Base-by-base conservation (phyloP, 2,329 filamentous ascomycete species). In the Colletotrichum musicola region DNA sequence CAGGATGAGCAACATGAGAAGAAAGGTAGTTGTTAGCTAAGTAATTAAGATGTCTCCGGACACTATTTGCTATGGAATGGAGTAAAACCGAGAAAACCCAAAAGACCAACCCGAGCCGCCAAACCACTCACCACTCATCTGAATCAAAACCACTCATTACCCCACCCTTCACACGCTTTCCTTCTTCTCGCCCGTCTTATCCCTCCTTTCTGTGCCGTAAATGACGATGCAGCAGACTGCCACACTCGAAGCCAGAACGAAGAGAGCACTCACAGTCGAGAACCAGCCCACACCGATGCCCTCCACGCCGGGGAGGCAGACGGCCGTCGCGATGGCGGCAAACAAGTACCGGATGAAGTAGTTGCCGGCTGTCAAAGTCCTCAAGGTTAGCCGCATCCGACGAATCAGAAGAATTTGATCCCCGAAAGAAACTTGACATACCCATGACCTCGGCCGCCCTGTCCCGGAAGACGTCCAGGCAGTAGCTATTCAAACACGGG, bases 281-380 rank as follows among this genome's bases (percentile, higher is more conserved):
- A 95, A 95, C 92, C 92, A 95, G 0, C 93, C 93, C 0, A 95
- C 90, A 3, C 93, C 93, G 61, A 96, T 91, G 42, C 79, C 81
- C 66, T 94, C 82, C 13, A 94, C 86, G 1, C 90, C 91, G 0
- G 93, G 93, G 64, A 96, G 82, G 63, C 92, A 92, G 1, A 89
- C 87, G 0, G 91, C 93, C 5, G 89, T 92, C 0, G 88, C 92
- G 4, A 88, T 79, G 16, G 92, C 92, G 0, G 90, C 93, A 72
- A 94, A 92, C 4, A 93, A 75, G 77, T 95, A 96, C 4, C 93
- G 85, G 56, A 93, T 84, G 74, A 94, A 89, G 77, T 95, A 96
- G 77, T 95, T 96, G 0, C 92, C 92, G 0, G 92, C 92, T 69
- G n/a, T 6, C 2, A 2, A 35, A 4, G 14, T 30, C 9, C 18